phyloP scores from a whole-genome alignment of 306 rosid genomes.

The Cicer cuneatum region DNA sequence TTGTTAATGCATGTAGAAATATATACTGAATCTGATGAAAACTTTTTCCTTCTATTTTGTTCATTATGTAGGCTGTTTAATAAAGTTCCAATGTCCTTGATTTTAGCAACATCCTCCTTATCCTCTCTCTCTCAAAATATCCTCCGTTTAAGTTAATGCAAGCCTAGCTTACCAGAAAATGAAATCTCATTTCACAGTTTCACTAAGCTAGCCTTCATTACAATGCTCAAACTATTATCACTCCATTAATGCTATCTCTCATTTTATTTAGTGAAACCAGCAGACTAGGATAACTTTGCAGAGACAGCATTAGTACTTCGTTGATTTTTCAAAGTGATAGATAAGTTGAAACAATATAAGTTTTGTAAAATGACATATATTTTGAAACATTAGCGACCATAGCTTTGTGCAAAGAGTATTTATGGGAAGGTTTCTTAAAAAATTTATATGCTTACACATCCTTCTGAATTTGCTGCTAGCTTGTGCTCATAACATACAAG shows the following conservation, averaged over 20 bases:
- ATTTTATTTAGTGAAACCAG: constrained; percentile 11
- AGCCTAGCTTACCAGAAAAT: not conserved
- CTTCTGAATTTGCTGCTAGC: constrained; percentile 9
- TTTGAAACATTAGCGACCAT: not conserved
- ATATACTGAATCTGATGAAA: constrained; percentile 13
- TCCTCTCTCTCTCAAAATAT: not conserved
- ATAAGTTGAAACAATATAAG: not conserved
- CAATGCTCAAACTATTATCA: constrained; percentile 6
- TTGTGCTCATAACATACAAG: constrained; percentile 21
- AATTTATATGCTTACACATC: constrained; percentile 26
- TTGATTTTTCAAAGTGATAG: constrained; percentile 24
- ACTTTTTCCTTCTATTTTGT: constrained; percentile 29
- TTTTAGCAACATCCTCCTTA: constrained; percentile 2
- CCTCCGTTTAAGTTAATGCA: constrained; percentile 1
- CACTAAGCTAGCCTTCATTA: constrained; percentile 16
- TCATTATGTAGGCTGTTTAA: constrained; percentile 20
- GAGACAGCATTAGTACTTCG: constrained; percentile 14
- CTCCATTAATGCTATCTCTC: constrained; percentile 4
- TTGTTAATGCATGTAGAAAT: constrained; percentile 12
- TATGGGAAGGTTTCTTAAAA: constrained; percentile 22
- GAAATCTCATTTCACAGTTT: not conserved
- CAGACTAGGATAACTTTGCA: not conserved
- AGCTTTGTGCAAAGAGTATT: constrained; percentile 27
- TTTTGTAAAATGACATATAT: not conserved
- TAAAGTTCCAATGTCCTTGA: constrained; percentile 13